These are phyloP conservation scores for Diplotaxis tenuifolia DNA, from an alignment of 345 rosid species.

Conservation along the genomic window DNA sequence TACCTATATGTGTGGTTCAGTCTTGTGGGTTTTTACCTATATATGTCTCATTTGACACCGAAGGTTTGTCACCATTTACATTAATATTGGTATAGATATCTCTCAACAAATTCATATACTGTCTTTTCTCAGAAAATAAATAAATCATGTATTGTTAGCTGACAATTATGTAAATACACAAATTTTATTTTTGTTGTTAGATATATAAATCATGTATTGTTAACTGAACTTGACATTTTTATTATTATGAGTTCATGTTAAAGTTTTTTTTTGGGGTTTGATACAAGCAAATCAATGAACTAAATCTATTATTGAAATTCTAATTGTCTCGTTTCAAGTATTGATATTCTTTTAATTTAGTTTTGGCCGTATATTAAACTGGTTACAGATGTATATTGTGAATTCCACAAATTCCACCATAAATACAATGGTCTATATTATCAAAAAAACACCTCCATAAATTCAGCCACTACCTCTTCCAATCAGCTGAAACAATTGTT, in stretches of 20 bases:
- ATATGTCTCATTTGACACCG: not conserved
- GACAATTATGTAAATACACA: not conserved
- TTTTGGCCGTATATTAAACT: not conserved
- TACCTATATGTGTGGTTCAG: not conserved
- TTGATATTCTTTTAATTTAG: not conserved
- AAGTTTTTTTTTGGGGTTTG: not conserved
- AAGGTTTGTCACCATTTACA: no score
- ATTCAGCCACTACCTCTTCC: not conserved
- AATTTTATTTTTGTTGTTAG: not conserved
- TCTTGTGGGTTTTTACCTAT: not conserved
- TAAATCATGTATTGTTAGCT: not conserved
- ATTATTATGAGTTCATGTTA: not conserved
- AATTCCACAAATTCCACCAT: not conserved
- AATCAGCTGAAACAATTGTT: not conserved
- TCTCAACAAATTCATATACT: not conserved
- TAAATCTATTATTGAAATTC: not conserved
- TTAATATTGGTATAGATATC: not conserved
- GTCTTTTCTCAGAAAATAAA: not conserved
- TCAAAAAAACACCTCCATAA: not conserved
- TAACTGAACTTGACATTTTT: not conserved
- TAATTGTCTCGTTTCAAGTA: not conserved
- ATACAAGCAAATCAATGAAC: not conserved
- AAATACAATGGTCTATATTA: not conserved
- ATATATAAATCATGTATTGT: not conserved
- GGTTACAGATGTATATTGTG: not conserved